Evolutionary conservation across 768 basidiomycete species (phyloP), one percentile per base, ranked within the genome.

Genomic region (Calocera cornea): DNA sequence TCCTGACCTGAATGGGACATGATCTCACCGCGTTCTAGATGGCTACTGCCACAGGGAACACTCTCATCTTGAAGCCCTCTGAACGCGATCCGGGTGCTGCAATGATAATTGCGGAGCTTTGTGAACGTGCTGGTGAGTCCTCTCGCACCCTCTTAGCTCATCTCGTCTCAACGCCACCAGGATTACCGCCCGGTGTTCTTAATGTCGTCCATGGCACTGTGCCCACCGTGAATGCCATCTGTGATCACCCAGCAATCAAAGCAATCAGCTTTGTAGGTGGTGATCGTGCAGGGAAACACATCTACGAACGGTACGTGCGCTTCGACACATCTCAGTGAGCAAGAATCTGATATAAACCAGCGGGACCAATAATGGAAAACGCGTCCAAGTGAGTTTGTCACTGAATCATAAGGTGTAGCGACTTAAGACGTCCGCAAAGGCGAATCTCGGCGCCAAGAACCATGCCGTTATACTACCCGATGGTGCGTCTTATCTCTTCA

Each of bases 261-360:
- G 95, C 95, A 2, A 94, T 98, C 74, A 92, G 91, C 70, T 97
- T 99, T 73, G 95, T 99, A 8, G 95, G 95, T 17, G 92, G 92
- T 31, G 92, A 99, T 76, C 82, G 83, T 31, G 95, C 95, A 2
- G 95, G 95, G 36, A 88, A 86, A 71, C 92, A 97, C 72, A 99
- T 99, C 68, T 97, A 92, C 72, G 85, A 95, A 72, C 82, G 92
- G 89, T 84, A 71, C 70, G 27, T 54, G 36, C 1, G 29, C 44
- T 64, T 16, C 40, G 33, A 27, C 27, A n/a, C n/a, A n/a, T 27
- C 27, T 33, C 8, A 36, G 36, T 22, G 19, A 19, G n/a, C 27
- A 2, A 22, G 16, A 11, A 47, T 12, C 44, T 66, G 47, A 66
- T 54, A 67, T 34, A 19, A 8, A 49, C 5, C 60, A 77, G 92